phyloP scores from a whole-genome alignment of 768 basidiomycete genomes.

The Coprinellus aureogranulatus region DNA sequence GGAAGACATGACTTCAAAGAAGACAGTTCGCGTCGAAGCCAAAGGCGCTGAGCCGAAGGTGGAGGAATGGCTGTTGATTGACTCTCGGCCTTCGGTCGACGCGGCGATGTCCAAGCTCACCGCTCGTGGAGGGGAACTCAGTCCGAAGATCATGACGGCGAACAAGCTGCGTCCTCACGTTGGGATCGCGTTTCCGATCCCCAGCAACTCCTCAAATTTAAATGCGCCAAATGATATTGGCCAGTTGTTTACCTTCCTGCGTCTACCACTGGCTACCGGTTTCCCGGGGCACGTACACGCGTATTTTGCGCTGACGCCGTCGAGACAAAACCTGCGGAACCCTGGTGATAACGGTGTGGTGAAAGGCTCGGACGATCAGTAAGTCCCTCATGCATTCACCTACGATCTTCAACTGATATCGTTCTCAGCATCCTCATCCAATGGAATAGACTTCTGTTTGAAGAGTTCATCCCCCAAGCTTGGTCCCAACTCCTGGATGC shows the following conservation, averaged over 20 bases:
- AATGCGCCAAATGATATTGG: slow-evolving; percentile 26
- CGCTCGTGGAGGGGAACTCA: slow-evolving; percentile 22
- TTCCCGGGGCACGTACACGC: slow-evolving; percentile 48
- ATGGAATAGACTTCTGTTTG: slow-evolving; percentile 49
- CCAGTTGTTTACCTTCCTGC: slow-evolving; percentile 48
- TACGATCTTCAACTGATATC: not conserved
- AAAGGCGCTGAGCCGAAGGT: slow-evolving; percentile 5
- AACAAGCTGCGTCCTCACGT: slow-evolving; percentile 44
- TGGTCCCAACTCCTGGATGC: slow-evolving; percentile 38
- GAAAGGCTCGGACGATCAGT: slow-evolving; percentile 41
- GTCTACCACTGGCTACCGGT: slow-evolving; percentile 43
- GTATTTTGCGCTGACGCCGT: slow-evolving; percentile 44
- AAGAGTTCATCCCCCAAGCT: slow-evolving; percentile 41
- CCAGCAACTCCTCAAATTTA: not conserved
- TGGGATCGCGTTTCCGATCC: slow-evolving; percentile 31
- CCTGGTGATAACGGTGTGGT: slow-evolving; percentile 37
- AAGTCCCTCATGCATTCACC: slow-evolving; percentile 9
- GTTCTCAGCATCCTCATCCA: slow-evolving; percentile 37
- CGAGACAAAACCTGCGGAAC: slow-evolving; percentile 45
- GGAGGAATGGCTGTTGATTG: slow-evolving; percentile 34
- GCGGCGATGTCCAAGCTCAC: slow-evolving; percentile 26
- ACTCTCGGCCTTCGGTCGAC: slow-evolving; percentile 23
- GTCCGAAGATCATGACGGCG: slow-evolving; percentile 22
- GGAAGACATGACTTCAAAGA: slow-evolving; percentile 7
- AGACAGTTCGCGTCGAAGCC: slow-evolving; percentile 15